Evolutionary conservation across 352 stramenopile genomes (phyloP).

Genomic region (Thraustotheca clavata): DNA sequence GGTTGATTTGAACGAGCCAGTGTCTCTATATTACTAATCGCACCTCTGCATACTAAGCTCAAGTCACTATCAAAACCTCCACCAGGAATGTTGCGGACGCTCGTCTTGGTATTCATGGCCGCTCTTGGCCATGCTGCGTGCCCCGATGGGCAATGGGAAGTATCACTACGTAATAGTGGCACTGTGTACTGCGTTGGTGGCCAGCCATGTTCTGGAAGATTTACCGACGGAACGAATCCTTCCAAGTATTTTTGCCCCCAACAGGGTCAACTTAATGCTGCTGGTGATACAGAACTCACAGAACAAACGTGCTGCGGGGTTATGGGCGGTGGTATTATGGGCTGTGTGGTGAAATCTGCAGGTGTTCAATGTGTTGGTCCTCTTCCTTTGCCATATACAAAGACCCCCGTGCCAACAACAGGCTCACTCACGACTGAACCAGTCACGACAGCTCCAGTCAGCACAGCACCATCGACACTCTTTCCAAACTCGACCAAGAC

Average conservation of each 20-base stretch:
- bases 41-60: not conserved
- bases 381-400: not conserved
- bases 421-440: not conserved
- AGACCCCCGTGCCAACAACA: not conserved
- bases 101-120: slow-evolving; percentile 6
- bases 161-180: slow-evolving; percentile 8
- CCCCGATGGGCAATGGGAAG: slow-evolving; percentile 9
- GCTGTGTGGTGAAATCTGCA: not conserved
- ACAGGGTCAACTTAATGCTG: slow-evolving; percentile 14
- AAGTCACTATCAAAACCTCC: slow-evolving; percentile 7
- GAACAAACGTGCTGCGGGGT: slow-evolving; percentile 13
- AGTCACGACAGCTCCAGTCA: slow-evolving; percentile 4
- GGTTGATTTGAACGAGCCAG: not conserved
- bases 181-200: slow-evolving; percentile 17
- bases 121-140: not conserved
- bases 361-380: slow-evolving; percentile 8
- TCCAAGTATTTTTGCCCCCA: slow-evolving; percentile 16
- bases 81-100: slow-evolving; percentile 6
- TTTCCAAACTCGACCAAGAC: not conserved
- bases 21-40: not conserved
- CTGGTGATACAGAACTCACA: not conserved
- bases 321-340: slow-evolving; percentile 9
- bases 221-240: not conserved
- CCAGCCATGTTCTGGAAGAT: slow-evolving; percentile 13
- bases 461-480: not conserved